Evolutionary conservation across 257 asterid genomes (phyloP).

Genomic region (Lycium ferocissimum): DNA sequence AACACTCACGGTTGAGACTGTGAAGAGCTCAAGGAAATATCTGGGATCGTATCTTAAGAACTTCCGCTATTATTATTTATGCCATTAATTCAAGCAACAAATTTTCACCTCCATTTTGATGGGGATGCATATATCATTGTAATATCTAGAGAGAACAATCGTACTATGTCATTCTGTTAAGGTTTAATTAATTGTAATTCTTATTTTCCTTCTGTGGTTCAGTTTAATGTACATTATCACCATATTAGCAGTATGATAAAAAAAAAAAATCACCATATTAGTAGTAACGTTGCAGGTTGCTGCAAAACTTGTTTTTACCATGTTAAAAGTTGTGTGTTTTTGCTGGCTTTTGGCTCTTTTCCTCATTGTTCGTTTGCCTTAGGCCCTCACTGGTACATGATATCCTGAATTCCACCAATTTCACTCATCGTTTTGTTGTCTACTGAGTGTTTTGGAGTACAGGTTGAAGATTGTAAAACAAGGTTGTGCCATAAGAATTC

Average conservation of each 20-base stretch:
- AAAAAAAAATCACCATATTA: background rate
- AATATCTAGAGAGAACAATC: background rate
- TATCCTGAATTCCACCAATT: background rate
- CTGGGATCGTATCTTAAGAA: background rate
- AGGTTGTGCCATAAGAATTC: background rate
- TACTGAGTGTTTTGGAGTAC: background rate
- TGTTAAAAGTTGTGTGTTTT: background rate
- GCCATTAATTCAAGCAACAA: background rate
- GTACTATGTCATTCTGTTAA: background rate
- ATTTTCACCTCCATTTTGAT: constrained; percentile 20
- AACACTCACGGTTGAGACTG: constrained; percentile 73
- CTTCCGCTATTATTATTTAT: background rate
- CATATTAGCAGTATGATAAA: background rate
- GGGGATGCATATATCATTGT: constrained; percentile 23
- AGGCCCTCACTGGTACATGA: background rate
- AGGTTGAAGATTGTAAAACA: background rate
- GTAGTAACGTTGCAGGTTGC: background rate
- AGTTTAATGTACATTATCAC: constrained; percentile 10
- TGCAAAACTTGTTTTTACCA: background rate
- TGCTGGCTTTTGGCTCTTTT: background rate
- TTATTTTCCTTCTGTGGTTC: constrained; percentile 20
- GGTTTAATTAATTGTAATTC: background rate
- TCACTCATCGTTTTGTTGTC: background rate
- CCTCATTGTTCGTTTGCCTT: background rate
- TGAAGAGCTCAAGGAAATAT: background rate